These are phyloP conservation scores for Evansstolkia leycettana DNA, from an alignment of 495 filamentous ascomycete genomes.

Conservation along the genomic window DNA sequence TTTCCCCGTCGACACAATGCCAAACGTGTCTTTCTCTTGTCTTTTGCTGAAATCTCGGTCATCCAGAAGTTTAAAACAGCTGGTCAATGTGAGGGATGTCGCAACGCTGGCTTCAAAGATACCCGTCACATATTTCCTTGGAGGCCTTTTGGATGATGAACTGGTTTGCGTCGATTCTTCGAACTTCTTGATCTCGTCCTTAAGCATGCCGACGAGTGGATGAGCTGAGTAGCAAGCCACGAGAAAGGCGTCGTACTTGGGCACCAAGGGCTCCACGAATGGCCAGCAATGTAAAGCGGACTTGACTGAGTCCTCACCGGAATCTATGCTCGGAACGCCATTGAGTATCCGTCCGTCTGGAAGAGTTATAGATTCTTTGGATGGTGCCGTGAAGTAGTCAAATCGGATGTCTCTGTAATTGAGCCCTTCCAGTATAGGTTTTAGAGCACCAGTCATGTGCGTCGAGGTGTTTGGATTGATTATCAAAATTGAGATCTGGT, in stretches of 20 bases:
- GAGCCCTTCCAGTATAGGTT: slow-evolving; percentile 44
- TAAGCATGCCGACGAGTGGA: slow-evolving; percentile 57
- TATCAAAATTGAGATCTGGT: slow-evolving; percentile 48
- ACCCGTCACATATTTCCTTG: slow-evolving; percentile 52
- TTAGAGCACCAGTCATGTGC: slow-evolving; percentile 69
- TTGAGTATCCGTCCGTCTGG: slow-evolving; percentile 16
- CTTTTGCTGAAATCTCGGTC: slow-evolving; percentile 13
- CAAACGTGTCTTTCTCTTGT: slow-evolving; percentile 48
- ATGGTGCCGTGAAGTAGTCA: slow-evolving; percentile 45
- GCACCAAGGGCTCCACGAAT: slow-evolving; percentile 37
- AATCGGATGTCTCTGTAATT: slow-evolving; percentile 35
- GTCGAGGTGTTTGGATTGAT: slow-evolving; percentile 85
- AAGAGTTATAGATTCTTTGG: slow-evolving; percentile 13
- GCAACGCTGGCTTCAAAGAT: slow-evolving; percentile 78
- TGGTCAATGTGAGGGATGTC: slow-evolving; percentile 38
- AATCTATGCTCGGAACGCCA: slow-evolving; percentile 34
- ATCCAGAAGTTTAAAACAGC: slow-evolving; percentile 23
- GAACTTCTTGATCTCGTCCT: slow-evolving; percentile 18
- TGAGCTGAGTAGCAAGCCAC: slow-evolving; percentile 86
- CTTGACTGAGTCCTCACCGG: slow-evolving; percentile 34
- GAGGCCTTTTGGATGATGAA: slow-evolving; percentile 3
- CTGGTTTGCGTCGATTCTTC: slow-evolving; percentile 6
- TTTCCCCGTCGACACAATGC: slow-evolving; percentile 80
- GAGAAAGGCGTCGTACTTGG: slow-evolving; percentile 60
- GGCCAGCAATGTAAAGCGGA: slow-evolving; percentile 45